Conservation (phyloP, 768 basidiomycete species). For the Phlebiopsis gigantea region DNA sequence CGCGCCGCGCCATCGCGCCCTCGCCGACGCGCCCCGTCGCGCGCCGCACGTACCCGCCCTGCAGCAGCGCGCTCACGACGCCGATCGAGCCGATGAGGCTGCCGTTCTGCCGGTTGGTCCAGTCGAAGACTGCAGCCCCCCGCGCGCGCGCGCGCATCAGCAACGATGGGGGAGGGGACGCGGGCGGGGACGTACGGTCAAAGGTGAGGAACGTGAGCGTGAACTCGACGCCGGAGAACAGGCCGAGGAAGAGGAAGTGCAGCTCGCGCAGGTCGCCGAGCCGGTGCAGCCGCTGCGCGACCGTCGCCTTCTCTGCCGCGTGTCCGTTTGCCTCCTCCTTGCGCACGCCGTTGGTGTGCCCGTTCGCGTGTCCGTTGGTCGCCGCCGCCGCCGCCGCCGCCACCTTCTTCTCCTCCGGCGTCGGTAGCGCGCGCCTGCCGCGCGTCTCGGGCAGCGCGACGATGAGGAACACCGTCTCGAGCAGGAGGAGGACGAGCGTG, state of each 20-base stretch:
- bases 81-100: slow-evolving; percentile 83
- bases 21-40: slow-evolving; percentile 72
- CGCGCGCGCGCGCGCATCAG: neutral
- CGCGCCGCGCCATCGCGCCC: slow-evolving; percentile 76
- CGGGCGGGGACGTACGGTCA: slow-evolving; percentile 52
- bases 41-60: slow-evolving; percentile 93
- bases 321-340: neutral
- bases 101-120: slow-evolving; percentile 87
- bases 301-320: slow-evolving; percentile 13
- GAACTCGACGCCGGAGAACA: slow-evolving; percentile 96
- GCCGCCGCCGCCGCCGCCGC: slow-evolving; percentile 10
- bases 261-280: slow-evolving; percentile 58
- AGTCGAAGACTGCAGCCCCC: slow-evolving; percentile 65
- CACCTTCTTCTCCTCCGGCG: slow-evolving; percentile 12
- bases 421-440: slow-evolving; percentile 32
- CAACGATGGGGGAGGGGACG: neutral
- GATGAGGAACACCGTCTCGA: slow-evolving; percentile 77
- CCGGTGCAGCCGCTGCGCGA: slow-evolving; percentile 46
- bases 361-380: slow-evolving; percentile 18
- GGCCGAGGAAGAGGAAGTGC: slow-evolving; percentile 81
- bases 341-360: slow-evolving; percentile 2
- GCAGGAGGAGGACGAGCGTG: slow-evolving; percentile 60
- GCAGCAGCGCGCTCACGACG: slow-evolving; percentile 81
- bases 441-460: slow-evolving; percentile 83
- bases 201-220: slow-evolving; percentile 94